Evolutionary conservation across 148 eudicot genomes (phyloP), one percentile per base, ranked within the genome.

Genomic region (Arctostaphylos glauca): DNA sequence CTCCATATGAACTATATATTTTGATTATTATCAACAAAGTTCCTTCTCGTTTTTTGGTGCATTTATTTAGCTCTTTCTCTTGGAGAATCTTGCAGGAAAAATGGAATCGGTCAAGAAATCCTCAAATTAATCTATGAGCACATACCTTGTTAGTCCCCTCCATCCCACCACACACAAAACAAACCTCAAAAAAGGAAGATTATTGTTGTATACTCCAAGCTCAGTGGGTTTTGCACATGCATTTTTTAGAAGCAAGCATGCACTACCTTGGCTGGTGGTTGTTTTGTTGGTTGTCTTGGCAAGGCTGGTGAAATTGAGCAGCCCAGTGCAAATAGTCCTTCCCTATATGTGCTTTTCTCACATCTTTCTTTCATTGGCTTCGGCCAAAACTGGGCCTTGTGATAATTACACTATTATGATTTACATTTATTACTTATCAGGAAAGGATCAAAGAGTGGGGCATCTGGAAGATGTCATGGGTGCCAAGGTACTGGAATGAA

Each of bases 401-500:
- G 15, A 31, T 3, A 56, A 43, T 25, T 41, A 55, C 18, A 55
- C 3, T 55, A 6, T 56, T 48, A 50, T 81, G 18, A 75, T 82
- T 19, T 72, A 12, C 44, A 21, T 80, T 55, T 50, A 2, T 79
- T 15, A 73, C 56, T 75, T 77, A 25, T 82, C 91, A 94, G 97
- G 82, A 94, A 91, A 86, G 95, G 95, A 73, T 92, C 95, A 46
- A 94, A 92, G 77, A 86, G 88, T 74, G 95, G 97, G 41, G 75
- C 81, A 14, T 86, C 93, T 48, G 87, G 86, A 67, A 87, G 66
- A 75, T 94, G 97, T 85, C 59, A 84, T 84, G 93, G 93, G 38
- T 94, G 97, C 82, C 93, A 86, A 75, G 97, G 97, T 83, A 64
- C 92, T 58, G 97, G 97, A 31, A 86, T 92, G 74, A 91, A 87